Evolutionary conservation across 129 eudicot genomes (phyloP), one percentile per base, ranked within the genome.

Genomic region (Helianthus tuberosus): DNA sequence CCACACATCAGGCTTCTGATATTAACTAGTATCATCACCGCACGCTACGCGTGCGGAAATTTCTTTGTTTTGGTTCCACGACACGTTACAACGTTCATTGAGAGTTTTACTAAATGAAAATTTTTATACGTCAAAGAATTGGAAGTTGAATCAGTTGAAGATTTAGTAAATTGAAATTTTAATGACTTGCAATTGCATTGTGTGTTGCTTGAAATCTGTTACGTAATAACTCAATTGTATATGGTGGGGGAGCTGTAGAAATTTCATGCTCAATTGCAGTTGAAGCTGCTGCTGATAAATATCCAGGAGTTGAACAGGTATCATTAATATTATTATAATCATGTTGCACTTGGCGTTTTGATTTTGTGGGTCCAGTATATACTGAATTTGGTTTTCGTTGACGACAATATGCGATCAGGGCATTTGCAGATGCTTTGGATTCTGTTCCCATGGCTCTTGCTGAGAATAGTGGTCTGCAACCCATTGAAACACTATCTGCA

Each of bases 251-350:
- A 3, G 87, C 99, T 8, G 96, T 97, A 17, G 99, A 95, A 86
- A 91, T 95, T 73, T 72, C 99, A 59, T 91, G 97, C 82, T 95
- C 99, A 63, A 76, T 95, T 77, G 99, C 99, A 68, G 99, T 95
- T 13, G 99, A 95, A 69, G 90, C 99, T 59, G 99, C 97, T 74
- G 99, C 99, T 78, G 99, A 95, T 85, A 91, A 76, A 75, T 77
- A 86, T 81, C 99, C 99, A 7, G 99, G 99, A 54, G 99, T 95
- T 72, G 99, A 95, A 77, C 99, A 94, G 98, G 98, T 86, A 65
- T 11, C 3, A n/a, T 15, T 39, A 50, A 23, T 32, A 12, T 25
- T 25, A 25, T 25, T 25, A 5, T 38, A 38, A 38, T 38, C 43
- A 38, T 5, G 43, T 38, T 1, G 47, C 48, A 13, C 5, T 63